These are phyloP conservation scores for Neurospora sp. DNA, from an alignment of 495 filamentous ascomycete genomes.

Conservation along the genomic window DNA sequence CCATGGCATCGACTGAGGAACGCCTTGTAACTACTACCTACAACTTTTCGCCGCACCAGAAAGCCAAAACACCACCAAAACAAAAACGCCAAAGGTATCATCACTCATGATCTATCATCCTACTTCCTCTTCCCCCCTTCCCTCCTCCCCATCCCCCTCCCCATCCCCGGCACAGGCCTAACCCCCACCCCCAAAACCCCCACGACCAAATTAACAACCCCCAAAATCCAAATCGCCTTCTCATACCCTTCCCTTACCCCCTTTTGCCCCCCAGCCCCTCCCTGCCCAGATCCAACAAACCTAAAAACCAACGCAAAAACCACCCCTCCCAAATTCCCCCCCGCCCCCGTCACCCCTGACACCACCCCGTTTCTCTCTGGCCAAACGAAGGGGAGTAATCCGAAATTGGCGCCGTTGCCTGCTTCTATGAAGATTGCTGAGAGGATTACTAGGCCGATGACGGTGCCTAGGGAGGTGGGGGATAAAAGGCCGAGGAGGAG, in stretches of 20 bases:
- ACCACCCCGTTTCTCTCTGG: conserved; percentile 60
- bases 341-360: conserved; percentile 65
- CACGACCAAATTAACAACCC: conserved; percentile 59
- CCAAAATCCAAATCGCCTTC: conserved; percentile 71
- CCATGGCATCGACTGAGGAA: no score
- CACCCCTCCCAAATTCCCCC: conserved; percentile 78
- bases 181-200: background rate
- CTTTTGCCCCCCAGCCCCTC: conserved; percentile 20
- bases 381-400: conserved; percentile 75
- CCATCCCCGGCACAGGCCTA: background rate
- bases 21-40: no score
- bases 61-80: no score
- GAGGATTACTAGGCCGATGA: conserved; percentile 66
- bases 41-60: no score
- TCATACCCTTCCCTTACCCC: conserved; percentile 43
- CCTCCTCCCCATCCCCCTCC: background rate
- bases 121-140: no score
- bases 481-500: conserved; percentile 60
- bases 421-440: conserved; percentile 78
- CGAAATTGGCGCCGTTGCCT: conserved; percentile 78
- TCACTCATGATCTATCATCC: no score
- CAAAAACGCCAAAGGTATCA: no score
- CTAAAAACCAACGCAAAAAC: conserved; percentile 81
- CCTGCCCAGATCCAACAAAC: conserved; percentile 37
- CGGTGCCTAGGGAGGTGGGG: conserved; percentile 39